Conservation (phyloP, 306 rosid species). For the Pyrus pyrifolia region DNA sequence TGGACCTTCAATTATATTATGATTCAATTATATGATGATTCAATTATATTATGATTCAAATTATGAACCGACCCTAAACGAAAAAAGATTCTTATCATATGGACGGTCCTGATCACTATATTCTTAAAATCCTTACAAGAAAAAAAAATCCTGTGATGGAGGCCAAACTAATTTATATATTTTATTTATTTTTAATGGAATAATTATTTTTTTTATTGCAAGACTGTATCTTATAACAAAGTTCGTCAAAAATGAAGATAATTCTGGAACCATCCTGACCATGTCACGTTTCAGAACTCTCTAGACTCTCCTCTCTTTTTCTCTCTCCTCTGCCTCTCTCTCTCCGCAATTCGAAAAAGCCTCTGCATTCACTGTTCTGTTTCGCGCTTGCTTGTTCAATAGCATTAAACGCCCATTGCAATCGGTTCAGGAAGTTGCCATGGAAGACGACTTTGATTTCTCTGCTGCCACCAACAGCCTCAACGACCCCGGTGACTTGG, state of each 20-base stretch:
- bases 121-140: too few relatives aligned
- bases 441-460: conserved; percentile 65
- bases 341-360: not conserved
- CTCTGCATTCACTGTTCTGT: not conserved
- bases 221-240: not conserved
- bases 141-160: too few relatives aligned
- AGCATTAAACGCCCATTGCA: too few relatives aligned
- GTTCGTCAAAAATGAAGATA: not conserved
- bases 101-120: too few relatives aligned
- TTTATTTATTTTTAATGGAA: not conserved
- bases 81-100: too few relatives aligned
- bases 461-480: conserved; percentile 12
- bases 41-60: too few relatives aligned
- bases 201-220: not conserved
- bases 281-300: conserved; percentile 17
- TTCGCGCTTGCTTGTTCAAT: too few relatives aligned
- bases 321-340: not conserved
- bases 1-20: too few relatives aligned
- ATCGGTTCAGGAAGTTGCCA: not conserved
- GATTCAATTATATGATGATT: too few relatives aligned
- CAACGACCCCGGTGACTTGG: conserved; percentile 33
- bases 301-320: not conserved
- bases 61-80: too few relatives aligned
- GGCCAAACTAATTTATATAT: too few relatives aligned
- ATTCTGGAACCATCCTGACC: conserved; percentile 28